phyloP scores from a whole-genome alignment of 225 moss, liverwort and hornwort genomes.

The Ulota crispa region DNA sequence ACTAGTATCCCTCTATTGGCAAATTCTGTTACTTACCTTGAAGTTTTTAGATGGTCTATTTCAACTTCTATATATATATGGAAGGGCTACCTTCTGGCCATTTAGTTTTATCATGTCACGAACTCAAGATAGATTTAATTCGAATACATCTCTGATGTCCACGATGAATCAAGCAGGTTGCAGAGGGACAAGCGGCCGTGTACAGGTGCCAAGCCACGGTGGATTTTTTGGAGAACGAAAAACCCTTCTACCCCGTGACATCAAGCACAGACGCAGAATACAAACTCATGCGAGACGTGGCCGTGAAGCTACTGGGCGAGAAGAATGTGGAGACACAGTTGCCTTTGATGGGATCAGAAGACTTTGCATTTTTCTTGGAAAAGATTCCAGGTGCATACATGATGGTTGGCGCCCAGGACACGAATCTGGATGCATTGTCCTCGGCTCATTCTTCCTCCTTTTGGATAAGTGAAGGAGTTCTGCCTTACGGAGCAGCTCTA shows the following conservation, averaged over 20 bases:
- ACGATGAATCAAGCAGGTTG: slow-evolving; percentile 47
- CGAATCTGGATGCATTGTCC: slow-evolving; percentile 30
- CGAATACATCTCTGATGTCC: background rate
- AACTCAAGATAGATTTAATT: background rate
- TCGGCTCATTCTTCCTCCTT: slow-evolving; percentile 50
- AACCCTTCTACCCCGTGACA: slow-evolving; percentile 58
- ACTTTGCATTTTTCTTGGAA: slow-evolving; percentile 80
- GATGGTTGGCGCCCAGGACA: slow-evolving; percentile 64
- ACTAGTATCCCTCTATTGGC: background rate
- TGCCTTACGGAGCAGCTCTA: slow-evolving; percentile 72
- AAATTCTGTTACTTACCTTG: background rate
- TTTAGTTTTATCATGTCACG: background rate
- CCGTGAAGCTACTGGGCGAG: slow-evolving; percentile 57
- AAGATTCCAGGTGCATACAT: slow-evolving; percentile 75
- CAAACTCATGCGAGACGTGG: slow-evolving; percentile 55
- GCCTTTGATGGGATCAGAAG: slow-evolving; percentile 80
- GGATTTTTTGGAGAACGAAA: slow-evolving; percentile 56
- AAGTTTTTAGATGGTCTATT: background rate
- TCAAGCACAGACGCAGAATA: slow-evolving; percentile 65
- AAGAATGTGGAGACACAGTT: slow-evolving; percentile 46
- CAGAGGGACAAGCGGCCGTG: slow-evolving; percentile 74
- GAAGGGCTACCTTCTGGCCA: background rate
- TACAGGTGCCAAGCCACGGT: slow-evolving; percentile 66
- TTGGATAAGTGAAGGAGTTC: slow-evolving; percentile 56
- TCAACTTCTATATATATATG: background rate